These are phyloP conservation scores for Petunia hybrid DNA, from an alignment of 305 asterid species.

Conservation along the genomic window DNA sequence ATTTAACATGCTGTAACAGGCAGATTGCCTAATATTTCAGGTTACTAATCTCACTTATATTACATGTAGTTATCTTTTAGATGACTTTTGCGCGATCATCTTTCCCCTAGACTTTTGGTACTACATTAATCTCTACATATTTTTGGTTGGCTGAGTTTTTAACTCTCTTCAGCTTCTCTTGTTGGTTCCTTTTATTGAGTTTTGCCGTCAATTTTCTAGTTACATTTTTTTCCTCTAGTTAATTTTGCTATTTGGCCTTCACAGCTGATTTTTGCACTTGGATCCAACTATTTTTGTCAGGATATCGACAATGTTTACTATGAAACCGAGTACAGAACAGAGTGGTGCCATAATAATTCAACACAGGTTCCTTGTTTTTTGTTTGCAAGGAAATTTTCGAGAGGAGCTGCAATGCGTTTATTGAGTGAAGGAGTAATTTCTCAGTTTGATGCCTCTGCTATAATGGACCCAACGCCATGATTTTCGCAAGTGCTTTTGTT, in stretches of 20 bases:
- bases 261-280: neutral
- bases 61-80: too few species aligned
- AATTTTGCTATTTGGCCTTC: slow-evolving; percentile 9
- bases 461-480: slow-evolving; percentile 53
- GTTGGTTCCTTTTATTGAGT: neutral
- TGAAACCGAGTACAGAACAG: slow-evolving; percentile 80
- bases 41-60: too few species aligned
- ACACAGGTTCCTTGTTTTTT: slow-evolving; percentile 71
- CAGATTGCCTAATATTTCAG: too few species aligned
- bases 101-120: too few species aligned
- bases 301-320: slow-evolving; percentile 78
- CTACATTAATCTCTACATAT: too few species aligned
- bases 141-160: too few species aligned
- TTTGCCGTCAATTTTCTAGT: neutral
- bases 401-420: slow-evolving; percentile 90
- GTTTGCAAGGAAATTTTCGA: slow-evolving; percentile 86
- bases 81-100: too few species aligned
- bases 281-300: slow-evolving; percentile 46
- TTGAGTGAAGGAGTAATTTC: slow-evolving; percentile 62
- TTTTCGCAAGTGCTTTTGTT: neutral
- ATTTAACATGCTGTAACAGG: neutral
- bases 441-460: slow-evolving; percentile 55
- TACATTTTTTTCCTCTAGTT: neutral
- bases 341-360: slow-evolving; percentile 87
- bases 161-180: too few species aligned